A percentile compares a stretch with the other conserved stretches of the same genome.
These are phyloP conservation scores for Pyrus pyrifolia DNA, from an alignment of 306 rosid species.

Conservation along the genomic window DNA sequence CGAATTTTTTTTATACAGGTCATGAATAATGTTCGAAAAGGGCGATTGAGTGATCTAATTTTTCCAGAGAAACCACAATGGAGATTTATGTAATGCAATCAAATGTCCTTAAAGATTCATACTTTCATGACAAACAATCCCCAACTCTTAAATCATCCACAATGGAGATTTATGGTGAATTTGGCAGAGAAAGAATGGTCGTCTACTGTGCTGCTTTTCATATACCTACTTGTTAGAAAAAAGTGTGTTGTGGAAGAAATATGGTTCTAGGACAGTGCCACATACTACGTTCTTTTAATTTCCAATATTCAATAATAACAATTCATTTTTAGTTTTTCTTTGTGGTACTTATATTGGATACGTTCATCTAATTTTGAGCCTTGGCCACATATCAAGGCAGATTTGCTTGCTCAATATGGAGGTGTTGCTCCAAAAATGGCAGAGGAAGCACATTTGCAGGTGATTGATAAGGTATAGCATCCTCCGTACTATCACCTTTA, in stretches of 20 bases:
- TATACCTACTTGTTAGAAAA: not conserved
- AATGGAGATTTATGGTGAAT: not conserved
- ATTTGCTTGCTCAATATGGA: slow-evolving; percentile 76
- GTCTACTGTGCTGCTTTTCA: not conserved
- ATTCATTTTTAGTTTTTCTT: not conserved
- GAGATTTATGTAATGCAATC: not conserved
- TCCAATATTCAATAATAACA: not conserved
- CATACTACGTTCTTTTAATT: not conserved
- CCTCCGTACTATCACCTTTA: not conserved
- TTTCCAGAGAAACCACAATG: not conserved
- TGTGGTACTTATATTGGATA: not conserved
- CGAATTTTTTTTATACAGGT: not conserved
- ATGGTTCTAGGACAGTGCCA: not conserved
- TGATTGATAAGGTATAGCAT: slow-evolving; percentile 62
- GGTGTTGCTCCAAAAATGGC: slow-evolving; percentile 99
- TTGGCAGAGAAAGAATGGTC: not conserved
- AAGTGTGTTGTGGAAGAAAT: not conserved
- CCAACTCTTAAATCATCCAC: too few relatives aligned
- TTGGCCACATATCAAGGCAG: slow-evolving; percentile 59
- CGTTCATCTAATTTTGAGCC: slow-evolving; percentile 10
- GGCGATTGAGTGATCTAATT: not conserved
- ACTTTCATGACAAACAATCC: too few relatives aligned
- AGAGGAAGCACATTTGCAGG: slow-evolving; percentile 88
- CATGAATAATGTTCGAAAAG: not conserved
- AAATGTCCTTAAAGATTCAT: not conserved